phyloP scores from a whole-genome alignment of 73 alveolate genomes.

The Uronychia setigera region DNA sequence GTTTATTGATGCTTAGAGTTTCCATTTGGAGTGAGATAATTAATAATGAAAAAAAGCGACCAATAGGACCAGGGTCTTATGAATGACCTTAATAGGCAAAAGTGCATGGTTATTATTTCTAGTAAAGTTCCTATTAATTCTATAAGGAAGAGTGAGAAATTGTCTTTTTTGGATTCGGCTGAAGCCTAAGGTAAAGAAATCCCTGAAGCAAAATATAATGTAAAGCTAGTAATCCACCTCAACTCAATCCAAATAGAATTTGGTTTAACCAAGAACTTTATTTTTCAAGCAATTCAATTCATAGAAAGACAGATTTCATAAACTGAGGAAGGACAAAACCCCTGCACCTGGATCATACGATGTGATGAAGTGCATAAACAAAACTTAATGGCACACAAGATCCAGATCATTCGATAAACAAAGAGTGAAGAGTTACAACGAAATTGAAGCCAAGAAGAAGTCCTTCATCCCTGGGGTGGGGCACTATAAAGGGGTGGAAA shows the following conservation, averaged over 20 bases:
- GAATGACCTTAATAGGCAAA: not conserved
- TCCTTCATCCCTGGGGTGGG: not conserved
- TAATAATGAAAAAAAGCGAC: not conserved
- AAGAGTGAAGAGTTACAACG: not conserved
- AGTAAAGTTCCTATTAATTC: not conserved
- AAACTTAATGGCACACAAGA: not conserved
- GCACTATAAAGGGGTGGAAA: not conserved
- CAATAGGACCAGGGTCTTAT: not conserved
- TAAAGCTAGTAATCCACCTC: not conserved
- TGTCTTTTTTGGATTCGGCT: not conserved
- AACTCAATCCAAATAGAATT: not conserved
- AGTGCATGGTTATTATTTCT: not conserved
- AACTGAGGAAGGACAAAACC: not conserved
- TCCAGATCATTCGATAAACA: not conserved
- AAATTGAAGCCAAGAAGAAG: not conserved
- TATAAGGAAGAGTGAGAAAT: not conserved
- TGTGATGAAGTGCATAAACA: not conserved
- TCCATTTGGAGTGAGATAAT: constrained; percentile 1
- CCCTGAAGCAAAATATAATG: not conserved
- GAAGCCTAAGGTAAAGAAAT: not conserved
- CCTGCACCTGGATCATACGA: not conserved
- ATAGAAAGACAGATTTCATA: not conserved
- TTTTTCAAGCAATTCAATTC: not conserved
- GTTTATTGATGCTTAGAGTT: not conserved
- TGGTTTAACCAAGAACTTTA: not conserved